phyloP scores from a whole-genome alignment of 2,329 filamentous ascomycete species.

The Colletotrichum gigasporum region DNA sequence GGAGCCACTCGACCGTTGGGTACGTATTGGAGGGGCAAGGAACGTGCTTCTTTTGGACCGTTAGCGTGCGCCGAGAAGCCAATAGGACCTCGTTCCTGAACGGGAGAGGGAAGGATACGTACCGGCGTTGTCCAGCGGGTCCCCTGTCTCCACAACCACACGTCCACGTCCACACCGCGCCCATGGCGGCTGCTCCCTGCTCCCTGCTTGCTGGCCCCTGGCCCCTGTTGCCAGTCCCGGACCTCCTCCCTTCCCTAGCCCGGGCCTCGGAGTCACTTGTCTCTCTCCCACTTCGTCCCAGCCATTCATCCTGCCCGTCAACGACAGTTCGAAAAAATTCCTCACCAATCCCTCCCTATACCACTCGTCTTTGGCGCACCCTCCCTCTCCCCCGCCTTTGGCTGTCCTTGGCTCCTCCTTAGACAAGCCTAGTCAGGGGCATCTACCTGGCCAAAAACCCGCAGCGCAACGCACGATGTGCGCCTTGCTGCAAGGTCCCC shows the following conservation, averaged over 20 bases:
- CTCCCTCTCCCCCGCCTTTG: constrained; percentile 25
- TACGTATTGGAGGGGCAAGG: constrained; percentile 9
- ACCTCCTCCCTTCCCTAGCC: constrained; percentile 13
- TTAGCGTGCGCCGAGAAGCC: constrained; percentile 7
- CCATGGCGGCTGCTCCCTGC: constrained; percentile 17
- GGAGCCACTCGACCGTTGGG: not conserved
- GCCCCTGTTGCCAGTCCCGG: constrained; percentile 21
- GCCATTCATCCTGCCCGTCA: constrained; percentile 27
- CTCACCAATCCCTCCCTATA: constrained; percentile 27
- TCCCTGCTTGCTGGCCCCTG: constrained; percentile 3
- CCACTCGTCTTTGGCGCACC: constrained; percentile 12
- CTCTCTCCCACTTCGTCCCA: constrained; percentile 25
- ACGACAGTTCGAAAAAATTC: constrained; percentile 29
- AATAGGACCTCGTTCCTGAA: constrained; percentile 1
- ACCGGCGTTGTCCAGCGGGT: not conserved
- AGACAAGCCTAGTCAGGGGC: constrained; percentile 31
- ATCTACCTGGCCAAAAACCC: constrained; percentile 16
- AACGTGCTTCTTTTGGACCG: not conserved
- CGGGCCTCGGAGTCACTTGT: constrained; percentile 27
- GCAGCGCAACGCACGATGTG: constrained; percentile 18
- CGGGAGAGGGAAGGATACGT: constrained; percentile 22
- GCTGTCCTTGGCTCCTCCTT: constrained; percentile 26
- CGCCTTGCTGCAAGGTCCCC: constrained; percentile 30
- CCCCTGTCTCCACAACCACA: not conserved
- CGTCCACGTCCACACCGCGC: not conserved